These are phyloP conservation scores for Gossypium herbaceum DNA, from an alignment of 345 rosid species.

Conservation along the genomic window DNA sequence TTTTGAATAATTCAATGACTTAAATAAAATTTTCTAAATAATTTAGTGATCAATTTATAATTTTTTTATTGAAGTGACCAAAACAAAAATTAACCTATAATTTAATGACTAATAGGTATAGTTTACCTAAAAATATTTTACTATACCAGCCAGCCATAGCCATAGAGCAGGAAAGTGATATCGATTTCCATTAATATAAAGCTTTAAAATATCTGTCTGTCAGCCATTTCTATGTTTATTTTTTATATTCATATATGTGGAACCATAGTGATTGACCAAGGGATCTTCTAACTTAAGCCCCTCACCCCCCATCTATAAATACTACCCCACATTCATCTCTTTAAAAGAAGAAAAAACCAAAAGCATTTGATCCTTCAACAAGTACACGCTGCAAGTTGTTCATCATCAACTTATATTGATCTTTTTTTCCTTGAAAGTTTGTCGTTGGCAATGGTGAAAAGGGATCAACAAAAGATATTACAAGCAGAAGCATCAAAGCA, in stretches of 20 bases:
- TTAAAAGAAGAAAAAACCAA: not conserved
- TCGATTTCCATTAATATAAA: not conserved
- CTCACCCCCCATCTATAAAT: slow-evolving; percentile 30
- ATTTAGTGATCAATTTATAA: too few species aligned
- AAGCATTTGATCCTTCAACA: slow-evolving; percentile 7
- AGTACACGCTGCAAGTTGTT: not conserved
- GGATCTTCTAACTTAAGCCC: slow-evolving; percentile 14
- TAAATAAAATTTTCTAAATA: too few species aligned
- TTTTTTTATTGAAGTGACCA: too few species aligned
- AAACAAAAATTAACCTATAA: too few species aligned
- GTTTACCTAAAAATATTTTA: not conserved
- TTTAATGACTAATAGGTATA: too few species aligned
- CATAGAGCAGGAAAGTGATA: slow-evolving; percentile 11
- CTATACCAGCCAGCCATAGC: not conserved
- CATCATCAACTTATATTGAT: not conserved
- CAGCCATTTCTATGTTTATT: slow-evolving; percentile 28
- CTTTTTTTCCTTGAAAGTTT: too few species aligned
- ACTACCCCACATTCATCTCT: slow-evolving; percentile 19
- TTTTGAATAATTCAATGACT: too few species aligned
- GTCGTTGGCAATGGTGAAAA: slow-evolving; percentile 52
- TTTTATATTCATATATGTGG: slow-evolving; percentile 19
- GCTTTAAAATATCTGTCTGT: slow-evolving; percentile 19
- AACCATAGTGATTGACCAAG: slow-evolving; percentile 22
- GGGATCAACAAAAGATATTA: slow-evolving; percentile 35
- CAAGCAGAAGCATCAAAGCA: slow-evolving; percentile 28